Conservation (phyloP, 177 flowering plant species). For the Telopea speciosissima region DNA sequence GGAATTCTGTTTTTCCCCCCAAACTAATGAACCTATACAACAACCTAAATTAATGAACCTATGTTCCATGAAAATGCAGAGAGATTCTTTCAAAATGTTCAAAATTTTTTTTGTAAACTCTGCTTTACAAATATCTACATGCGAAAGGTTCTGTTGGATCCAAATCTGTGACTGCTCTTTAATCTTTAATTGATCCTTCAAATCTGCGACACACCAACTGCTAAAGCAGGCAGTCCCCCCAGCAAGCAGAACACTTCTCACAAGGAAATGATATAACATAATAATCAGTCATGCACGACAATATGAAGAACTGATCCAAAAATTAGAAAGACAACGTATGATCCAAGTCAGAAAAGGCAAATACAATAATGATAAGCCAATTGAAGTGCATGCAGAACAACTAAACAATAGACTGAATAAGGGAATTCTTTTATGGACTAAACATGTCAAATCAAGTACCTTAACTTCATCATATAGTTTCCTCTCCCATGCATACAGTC, state of each 20-base stretch:
- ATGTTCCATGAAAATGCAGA: too few relatives aligned
- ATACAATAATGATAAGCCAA: too few relatives aligned
- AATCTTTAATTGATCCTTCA: background rate
- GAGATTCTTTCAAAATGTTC: too few relatives aligned
- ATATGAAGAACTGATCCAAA: background rate
- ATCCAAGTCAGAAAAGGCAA: background rate
- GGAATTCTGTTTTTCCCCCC: too few relatives aligned
- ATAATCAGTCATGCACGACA: background rate
- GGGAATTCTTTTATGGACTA: background rate
- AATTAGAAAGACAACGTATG: background rate
- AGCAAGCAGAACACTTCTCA: too few relatives aligned
- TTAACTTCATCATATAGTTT: slow-evolving; percentile 97
- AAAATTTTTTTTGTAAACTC: too few relatives aligned
- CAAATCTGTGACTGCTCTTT: background rate
- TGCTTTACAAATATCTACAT: too few relatives aligned
- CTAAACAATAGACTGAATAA: background rate
- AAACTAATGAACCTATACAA: too few relatives aligned
- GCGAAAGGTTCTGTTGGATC: background rate
- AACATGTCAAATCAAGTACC: slow-evolving; percentile 35
- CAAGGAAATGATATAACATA: too few relatives aligned
- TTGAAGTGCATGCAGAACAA: background rate
- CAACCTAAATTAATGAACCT: too few relatives aligned
- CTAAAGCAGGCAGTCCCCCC: background rate
- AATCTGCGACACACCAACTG: background rate
- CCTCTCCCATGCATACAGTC: slow-evolving; percentile 95